phyloP scores from a whole-genome alignment of 2,329 filamentous ascomycete genomes.

The Cercospora berteroae region DNA sequence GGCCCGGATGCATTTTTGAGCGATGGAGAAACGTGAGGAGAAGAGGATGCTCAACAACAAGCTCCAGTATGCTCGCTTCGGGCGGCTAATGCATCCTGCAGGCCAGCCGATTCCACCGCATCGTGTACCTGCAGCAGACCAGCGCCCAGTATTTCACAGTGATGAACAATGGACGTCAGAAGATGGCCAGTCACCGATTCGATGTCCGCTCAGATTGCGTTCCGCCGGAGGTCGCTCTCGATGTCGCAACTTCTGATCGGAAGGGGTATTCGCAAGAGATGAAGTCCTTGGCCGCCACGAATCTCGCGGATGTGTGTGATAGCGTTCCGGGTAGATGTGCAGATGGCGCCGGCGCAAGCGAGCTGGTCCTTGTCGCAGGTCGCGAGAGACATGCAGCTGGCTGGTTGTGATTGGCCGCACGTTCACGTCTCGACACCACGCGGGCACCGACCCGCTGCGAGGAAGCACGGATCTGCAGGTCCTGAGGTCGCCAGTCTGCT shows the following conservation, averaged over 20 bases:
- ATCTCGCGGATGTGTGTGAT: conserved; percentile 1
- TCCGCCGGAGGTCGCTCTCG: background rate
- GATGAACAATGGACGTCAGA: background rate
- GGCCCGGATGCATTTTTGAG: background rate
- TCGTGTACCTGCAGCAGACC: background rate
- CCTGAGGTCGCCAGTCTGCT: background rate
- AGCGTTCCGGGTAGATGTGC: conserved; percentile 3
- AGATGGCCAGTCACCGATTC: background rate
- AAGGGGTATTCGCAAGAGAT: background rate
- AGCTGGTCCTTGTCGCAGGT: background rate
- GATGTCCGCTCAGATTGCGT: background rate
- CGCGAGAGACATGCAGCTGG: background rate
- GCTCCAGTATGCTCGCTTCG: background rate
- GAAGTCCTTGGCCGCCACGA: background rate
- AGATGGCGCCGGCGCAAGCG: conserved; percentile 4
- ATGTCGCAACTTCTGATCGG: background rate
- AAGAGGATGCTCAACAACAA: background rate
- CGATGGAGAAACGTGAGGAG: background rate
- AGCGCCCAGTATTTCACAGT: background rate
- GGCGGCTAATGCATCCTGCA: background rate
- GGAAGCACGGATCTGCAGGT: conserved; percentile 5
- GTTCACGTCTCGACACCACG: conserved; percentile 4
- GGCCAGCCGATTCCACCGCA: background rate
- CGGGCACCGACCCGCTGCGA: background rate
- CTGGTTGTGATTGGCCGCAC: background rate